phyloP scores from a whole-genome alignment of 352 stramenopile genomes.

The Thalassiosira livingstoniorum region DNA sequence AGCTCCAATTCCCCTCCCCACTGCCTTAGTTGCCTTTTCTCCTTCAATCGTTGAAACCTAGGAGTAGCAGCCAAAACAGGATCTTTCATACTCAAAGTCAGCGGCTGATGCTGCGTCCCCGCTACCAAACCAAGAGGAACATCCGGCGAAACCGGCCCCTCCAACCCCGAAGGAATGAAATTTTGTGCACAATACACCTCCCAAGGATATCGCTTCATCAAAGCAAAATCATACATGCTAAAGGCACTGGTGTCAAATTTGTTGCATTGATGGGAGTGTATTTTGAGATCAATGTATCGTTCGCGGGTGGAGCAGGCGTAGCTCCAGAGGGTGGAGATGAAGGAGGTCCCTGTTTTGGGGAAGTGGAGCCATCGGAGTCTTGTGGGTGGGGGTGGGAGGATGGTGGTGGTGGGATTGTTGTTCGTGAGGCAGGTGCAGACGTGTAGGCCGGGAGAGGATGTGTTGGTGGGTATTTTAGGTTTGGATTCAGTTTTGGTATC shows the following conservation, averaged over 20 bases:
- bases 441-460: slow-evolving; percentile 35
- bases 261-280: slow-evolving; percentile 41
- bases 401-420: slow-evolving; percentile 6
- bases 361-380: slow-evolving; percentile 54
- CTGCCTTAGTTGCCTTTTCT: slow-evolving; percentile 1
- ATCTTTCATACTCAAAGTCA: slow-evolving; percentile 21
- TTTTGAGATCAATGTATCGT: slow-evolving; percentile 53
- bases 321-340: slow-evolving; percentile 54
- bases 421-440: slow-evolving; percentile 66
- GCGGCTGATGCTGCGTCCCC: slow-evolving; percentile 46
- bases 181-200: slow-evolving; percentile 55
- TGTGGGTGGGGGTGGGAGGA: slow-evolving; percentile 19
- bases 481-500: too few species aligned
- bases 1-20: slow-evolving; percentile 40
- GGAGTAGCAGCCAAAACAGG: not conserved
- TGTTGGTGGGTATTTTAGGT: too few species aligned
- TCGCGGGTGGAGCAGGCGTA: slow-evolving; percentile 30
- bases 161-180: slow-evolving; percentile 17
- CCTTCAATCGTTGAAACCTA: not conserved
- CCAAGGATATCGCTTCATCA: slow-evolving; percentile 62
- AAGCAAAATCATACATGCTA: slow-evolving; percentile 60
- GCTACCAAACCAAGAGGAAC: slow-evolving; percentile 43
- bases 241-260: slow-evolving; percentile 9
- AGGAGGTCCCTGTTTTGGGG: slow-evolving; percentile 59
- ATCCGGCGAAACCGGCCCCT: not conserved